Evolutionary conservation across 2,329 filamentous ascomycete genomes (phyloP).

Genomic region (Trichoderma sp.): DNA sequence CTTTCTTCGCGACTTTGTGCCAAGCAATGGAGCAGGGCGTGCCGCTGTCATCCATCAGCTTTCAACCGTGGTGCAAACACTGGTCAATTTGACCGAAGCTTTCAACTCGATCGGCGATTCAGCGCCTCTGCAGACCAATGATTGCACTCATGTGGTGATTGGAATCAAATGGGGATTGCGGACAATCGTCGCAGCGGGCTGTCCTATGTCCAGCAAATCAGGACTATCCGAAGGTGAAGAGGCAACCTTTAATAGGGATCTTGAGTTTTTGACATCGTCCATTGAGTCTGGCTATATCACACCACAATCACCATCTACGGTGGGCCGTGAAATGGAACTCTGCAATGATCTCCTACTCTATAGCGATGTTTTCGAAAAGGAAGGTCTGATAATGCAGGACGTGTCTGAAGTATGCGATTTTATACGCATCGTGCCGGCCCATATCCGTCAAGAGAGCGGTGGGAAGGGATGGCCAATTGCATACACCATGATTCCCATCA

Average conservation of each 20-base stretch:
- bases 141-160: conserved; percentile 24
- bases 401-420: not conserved
- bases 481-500: conserved; percentile 23
- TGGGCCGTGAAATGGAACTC: conserved; percentile 1
- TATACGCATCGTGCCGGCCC: not conserved
- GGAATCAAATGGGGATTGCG: conserved; percentile 24
- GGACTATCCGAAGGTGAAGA: not conserved
- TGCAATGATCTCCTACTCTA: conserved; percentile 21
- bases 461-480: conserved; percentile 19
- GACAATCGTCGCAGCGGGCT: conserved; percentile 17
- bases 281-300: not conserved
- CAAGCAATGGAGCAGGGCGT: fast-evolving
- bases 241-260: not conserved
- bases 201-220: not conserved
- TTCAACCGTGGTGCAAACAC: not conserved
- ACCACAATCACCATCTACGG: not conserved
- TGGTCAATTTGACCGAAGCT: not conserved
- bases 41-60: not conserved
- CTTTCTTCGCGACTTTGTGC: conserved; percentile 11
- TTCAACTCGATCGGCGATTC: not conserved
- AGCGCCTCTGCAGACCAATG: not conserved
- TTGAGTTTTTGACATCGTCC: not conserved
- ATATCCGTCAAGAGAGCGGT: not conserved
- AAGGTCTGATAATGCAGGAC: not conserved
- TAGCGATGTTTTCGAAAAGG: conserved; percentile 16